These are phyloP conservation scores for Iris macrosiphon DNA, from an alignment of 106 monocot species.

Conservation along the genomic window DNA sequence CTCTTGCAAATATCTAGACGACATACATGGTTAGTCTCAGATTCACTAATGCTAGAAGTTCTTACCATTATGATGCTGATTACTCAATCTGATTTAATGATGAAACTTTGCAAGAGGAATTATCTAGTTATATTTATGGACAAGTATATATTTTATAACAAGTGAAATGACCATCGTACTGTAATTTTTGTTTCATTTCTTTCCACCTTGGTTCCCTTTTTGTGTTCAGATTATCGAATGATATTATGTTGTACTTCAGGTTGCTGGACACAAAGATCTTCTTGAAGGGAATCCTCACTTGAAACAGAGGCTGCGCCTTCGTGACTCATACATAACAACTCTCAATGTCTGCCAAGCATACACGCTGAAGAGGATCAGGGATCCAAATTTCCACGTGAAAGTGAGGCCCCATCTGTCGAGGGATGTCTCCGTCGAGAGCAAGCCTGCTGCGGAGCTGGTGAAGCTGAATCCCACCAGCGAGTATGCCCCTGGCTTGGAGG, in stretches of 20 bases:
- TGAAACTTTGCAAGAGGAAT: too few relatives aligned
- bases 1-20: too few relatives aligned
- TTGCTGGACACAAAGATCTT: slow-evolving; percentile 50
- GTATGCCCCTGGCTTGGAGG: slow-evolving; percentile 83
- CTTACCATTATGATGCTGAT: too few relatives aligned
- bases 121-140: too few relatives aligned
- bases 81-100: too few relatives aligned
- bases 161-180: too few relatives aligned
- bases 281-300: slow-evolving; percentile 58
- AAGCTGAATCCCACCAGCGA: slow-evolving; percentile 87
- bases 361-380: slow-evolving; percentile 50
- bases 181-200: too few relatives aligned
- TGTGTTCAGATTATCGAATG: too few relatives aligned
- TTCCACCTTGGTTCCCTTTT: too few relatives aligned
- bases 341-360: slow-evolving; percentile 53
- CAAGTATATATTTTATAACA: too few relatives aligned
- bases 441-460: slow-evolving; percentile 62
- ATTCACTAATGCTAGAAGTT: too few relatives aligned
- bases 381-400: slow-evolving; percentile 37
- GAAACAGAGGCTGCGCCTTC: slow-evolving; percentile 43
- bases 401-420: slow-evolving; percentile 39
- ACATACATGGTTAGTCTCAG: too few relatives aligned
- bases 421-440: slow-evolving; percentile 23
- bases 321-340: slow-evolving; percentile 49
- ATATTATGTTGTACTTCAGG: slow-evolving; percentile 19